Percentiles rank a stretch among this genome's conserved stretches.
Conservation (phyloP, 2,329 filamentous ascomycete genomes). For the Aspergillus novofumigatus region DNA sequence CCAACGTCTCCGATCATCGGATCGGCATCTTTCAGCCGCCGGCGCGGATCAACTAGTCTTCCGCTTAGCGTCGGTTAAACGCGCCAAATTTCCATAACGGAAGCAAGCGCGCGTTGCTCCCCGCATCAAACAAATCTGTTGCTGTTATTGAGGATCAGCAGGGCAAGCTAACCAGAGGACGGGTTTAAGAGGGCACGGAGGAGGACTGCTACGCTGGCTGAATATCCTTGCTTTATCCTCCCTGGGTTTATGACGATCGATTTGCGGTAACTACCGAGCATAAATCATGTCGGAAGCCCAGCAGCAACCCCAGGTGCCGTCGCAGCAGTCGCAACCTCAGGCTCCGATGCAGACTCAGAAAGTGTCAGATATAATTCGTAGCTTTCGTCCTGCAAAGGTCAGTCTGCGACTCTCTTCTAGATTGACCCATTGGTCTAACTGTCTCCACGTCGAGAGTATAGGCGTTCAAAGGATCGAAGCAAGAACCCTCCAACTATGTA, state of each 20-base stretch:
- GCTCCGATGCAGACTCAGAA: slow-evolving; percentile 51
- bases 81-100: slow-evolving; percentile 12
- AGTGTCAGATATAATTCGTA: slow-evolving; percentile 71
- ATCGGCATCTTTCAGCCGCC: slow-evolving; percentile 13
- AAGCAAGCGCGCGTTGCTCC: not conserved
- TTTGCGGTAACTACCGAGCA: not conserved
- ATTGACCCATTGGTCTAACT: slow-evolving; percentile 1
- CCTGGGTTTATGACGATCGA: slow-evolving; percentile 5
- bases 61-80: slow-evolving; percentile 10
- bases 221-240: not conserved
- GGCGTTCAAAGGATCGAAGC: slow-evolving; percentile 35
- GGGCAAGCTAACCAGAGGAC: not conserved
- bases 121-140: not conserved
- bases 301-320: slow-evolving; percentile 13
- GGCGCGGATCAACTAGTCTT: slow-evolving; percentile 15
- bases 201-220: not conserved
- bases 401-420: slow-evolving; percentile 10
- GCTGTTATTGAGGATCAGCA: not conserved
- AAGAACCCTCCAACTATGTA: slow-evolving; percentile 54
- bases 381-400: slow-evolving; percentile 77
- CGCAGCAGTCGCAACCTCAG: slow-evolving; percentile 19
- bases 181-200: not conserved
- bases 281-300: slow-evolving; percentile 27
- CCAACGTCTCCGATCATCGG: slow-evolving; percentile 15
- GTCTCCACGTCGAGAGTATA: slow-evolving; percentile 12